Percentiles rank a stretch among this genome's conserved stretches.
Conservation (phyloP, 371 early-diverging fungal genomes). For the Mortierella polycephala region DNA sequence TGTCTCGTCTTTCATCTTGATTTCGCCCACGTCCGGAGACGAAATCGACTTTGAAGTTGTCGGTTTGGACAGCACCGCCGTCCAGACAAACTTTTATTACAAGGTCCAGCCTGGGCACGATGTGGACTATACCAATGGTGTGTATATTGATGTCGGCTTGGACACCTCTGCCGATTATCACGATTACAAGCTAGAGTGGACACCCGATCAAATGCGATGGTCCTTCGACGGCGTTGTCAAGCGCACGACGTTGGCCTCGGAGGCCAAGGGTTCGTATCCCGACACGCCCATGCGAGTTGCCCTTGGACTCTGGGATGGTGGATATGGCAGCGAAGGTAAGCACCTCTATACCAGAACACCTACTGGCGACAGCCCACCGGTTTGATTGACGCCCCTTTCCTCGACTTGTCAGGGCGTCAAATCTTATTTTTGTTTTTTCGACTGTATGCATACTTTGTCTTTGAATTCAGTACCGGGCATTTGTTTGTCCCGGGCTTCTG, state of each 20-base stretch:
- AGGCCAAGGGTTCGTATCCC: slow-evolving; percentile 52
- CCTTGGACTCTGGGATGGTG: slow-evolving; percentile 78
- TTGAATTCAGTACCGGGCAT: too few relatives aligned
- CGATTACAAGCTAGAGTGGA: slow-evolving; percentile 65
- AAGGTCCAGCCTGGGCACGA: slow-evolving; percentile 60
- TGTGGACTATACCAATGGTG: slow-evolving; percentile 45
- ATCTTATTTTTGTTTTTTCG: neutral
- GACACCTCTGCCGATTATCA: slow-evolving; percentile 52
- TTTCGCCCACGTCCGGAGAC: slow-evolving; percentile 60
- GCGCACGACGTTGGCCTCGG: slow-evolving; percentile 53
- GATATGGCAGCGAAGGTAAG: slow-evolving; percentile 65
- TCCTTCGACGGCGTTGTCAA: slow-evolving; percentile 59
- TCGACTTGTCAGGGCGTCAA: neutral
- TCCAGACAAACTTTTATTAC: slow-evolving; percentile 77
- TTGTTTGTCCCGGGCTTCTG: too few relatives aligned
- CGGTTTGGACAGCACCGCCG: slow-evolving; percentile 60
- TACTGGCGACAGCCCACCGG: slow-evolving; percentile 12
- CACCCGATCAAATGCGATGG: slow-evolving; percentile 65
- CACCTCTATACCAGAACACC: too few relatives aligned
- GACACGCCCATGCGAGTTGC: slow-evolving; percentile 65
- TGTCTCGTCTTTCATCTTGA: slow-evolving; percentile 75
- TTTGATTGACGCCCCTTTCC: neutral
- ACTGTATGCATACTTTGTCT: neutral
- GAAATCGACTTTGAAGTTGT: slow-evolving; percentile 83
- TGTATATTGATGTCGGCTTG: slow-evolving; percentile 14